Evolutionary conservation across 768 basidiomycete species (phyloP), one percentile per base, ranked within the genome.

Genomic region (Infundibulicybe gibba): DNA sequence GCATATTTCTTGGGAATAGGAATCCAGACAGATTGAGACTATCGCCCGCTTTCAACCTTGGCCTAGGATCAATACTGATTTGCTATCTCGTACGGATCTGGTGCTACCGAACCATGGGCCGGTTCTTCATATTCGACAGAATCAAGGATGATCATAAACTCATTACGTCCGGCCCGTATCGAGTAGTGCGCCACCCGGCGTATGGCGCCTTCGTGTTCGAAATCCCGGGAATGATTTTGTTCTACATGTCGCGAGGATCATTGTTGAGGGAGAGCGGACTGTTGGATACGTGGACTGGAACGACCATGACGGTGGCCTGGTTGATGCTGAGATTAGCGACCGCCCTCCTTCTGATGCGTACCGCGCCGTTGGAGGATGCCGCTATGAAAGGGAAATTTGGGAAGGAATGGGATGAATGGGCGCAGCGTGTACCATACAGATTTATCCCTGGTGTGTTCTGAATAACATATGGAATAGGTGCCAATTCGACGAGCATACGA

Each of bases 81-180:
- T 4, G 25, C 25, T 25, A 8, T 25, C 25, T 25, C 25, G 8
- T 25, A 25, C 25, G 25, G 25, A 25, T 25, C 25, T 25, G 51
- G 48, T 75, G 67, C 49, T 74, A 66, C 53, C 63, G 50, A 17
- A 54, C 55, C 17, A 58, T 76, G 15, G 71, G 68, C 17, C 32
- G 47, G 14, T 51, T 64, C 15, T 74, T 73, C 59, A 75, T 71
- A 19, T 72, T 71, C 47, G 62, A 72, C 38, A 53, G 62, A 48
- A 54, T 61, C 11, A 49, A 52, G 20, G 48, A 52, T 15, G 48
- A 57, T 21, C 59, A 62, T 34, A 54, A 44, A 10, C 54, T 67
- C 17, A 46, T 70, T 14, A 66, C 61, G 9, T 54, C 49, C 1
- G 65, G 67, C 0, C 64, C 67, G 6, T 68, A 69, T 47, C 32